These are phyloP conservation scores for Argentina anserina DNA, from an alignment of 306 rosid species.

Conservation along the genomic window DNA sequence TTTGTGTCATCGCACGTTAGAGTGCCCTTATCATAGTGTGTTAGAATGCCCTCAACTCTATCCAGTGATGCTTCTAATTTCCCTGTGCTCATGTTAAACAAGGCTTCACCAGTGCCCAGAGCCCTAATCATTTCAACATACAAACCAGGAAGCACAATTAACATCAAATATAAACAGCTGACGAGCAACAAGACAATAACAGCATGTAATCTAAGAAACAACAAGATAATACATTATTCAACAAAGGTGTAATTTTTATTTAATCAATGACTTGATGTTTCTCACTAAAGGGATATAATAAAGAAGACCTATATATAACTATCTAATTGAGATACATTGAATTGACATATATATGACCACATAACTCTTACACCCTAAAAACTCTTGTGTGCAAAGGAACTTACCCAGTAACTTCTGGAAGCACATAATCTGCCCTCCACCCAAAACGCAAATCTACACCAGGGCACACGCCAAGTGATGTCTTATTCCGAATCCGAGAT, in stretches of 20 bases:
- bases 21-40: conserved; percentile 66
- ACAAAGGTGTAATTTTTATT: background rate
- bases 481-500: conserved; percentile 77
- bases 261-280: background rate
- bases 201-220: conserved; percentile 1
- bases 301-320: background rate
- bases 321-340: background rate
- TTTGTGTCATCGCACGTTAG: conserved; percentile 48
- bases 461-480: conserved; percentile 68
- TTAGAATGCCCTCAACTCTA: conserved; percentile 83
- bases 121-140: conserved; percentile 43
- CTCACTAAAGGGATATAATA: background rate
- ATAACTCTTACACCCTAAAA: conserved; percentile 10
- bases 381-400: conserved; percentile 17
- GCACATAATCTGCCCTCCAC: conserved; percentile 91
- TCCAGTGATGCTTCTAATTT: conserved; percentile 82
- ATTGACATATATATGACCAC: conserved; percentile 1
- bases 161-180: background rate
- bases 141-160: conserved; percentile 14
- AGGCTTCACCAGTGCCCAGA: conserved; percentile 75
- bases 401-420: conserved; percentile 92
- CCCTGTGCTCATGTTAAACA: conserved; percentile 91
- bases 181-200: background rate
- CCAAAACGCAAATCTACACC: conserved; percentile 87
- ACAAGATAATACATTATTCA: background rate